phyloP scores from a whole-genome alignment of 176 grass and related monocot species.

The Alloteropsis semialata region DNA sequence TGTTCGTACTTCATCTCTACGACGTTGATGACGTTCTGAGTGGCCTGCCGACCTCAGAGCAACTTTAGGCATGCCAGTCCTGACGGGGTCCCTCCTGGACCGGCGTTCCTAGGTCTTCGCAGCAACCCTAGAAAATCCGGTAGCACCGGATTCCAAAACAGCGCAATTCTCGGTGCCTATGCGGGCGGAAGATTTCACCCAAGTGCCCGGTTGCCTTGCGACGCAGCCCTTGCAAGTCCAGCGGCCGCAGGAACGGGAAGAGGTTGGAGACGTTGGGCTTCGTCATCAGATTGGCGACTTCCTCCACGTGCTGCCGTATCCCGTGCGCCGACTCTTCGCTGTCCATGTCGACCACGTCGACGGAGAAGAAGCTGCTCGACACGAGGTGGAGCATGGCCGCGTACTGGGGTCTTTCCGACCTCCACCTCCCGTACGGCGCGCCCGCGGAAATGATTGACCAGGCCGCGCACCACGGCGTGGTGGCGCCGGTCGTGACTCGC shows the following conservation, averaged over 20 bases:
- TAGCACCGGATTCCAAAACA: too few species aligned
- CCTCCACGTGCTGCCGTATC: neutral
- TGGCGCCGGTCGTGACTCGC: slow-evolving; percentile 19
- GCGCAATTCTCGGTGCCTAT: too few species aligned
- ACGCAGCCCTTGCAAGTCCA: neutral
- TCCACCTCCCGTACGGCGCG: neutral
- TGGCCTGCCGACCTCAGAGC: too few species aligned
- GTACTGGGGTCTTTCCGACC: neutral
- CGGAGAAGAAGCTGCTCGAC: neutral
- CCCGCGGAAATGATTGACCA: neutral
- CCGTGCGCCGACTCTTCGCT: neutral
- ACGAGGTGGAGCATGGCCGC: slow-evolving; percentile 14
- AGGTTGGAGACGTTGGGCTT: neutral
- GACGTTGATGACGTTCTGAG: too few species aligned
- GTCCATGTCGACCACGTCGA: slow-evolving; percentile 12
- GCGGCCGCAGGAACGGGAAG: neutral
- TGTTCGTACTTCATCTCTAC: too few species aligned
- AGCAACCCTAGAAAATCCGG: too few species aligned
- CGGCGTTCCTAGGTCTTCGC: too few species aligned
- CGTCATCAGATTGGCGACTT: neutral
- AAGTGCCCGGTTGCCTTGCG: too few species aligned
- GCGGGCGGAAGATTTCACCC: too few species aligned
- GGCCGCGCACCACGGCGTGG: neutral
- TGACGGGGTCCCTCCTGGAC: too few species aligned
- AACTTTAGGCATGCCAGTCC: too few species aligned